Evolutionary conservation across 140 eudicot genomes (phyloP), one percentile per base, ranked within the genome.

Genomic region (Erigeron philadelphicus): DNA sequence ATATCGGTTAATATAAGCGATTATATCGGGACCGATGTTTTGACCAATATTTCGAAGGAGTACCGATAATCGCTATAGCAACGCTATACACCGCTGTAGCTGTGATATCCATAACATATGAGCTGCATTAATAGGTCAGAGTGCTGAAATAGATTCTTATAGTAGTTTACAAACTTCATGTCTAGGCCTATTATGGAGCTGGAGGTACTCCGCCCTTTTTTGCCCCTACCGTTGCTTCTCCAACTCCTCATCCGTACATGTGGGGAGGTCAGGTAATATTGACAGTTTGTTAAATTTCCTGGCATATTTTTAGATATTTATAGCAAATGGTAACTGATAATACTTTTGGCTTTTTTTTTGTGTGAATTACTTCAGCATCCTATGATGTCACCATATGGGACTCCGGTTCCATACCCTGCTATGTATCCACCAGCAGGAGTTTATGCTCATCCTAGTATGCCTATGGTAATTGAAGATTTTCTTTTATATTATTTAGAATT

Each of bases 331-430:
- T 71, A 50, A 78, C 63, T 43, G 63, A 47, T 46, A 60, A 67
- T 13, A 57, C 42, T 66, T 78, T 41, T 67, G 35, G 43, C 49
- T 67, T 31, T 65, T 68, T 55, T 72, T 38, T 44, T 52, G 68
- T 56, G 55, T 52, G 72, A 64, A 61, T 60, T 57, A 17, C 63
- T 81, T 79, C 86, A 88, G 96, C 95, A 88, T 66, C 89, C 95
- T 65, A 61, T 84, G 67, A 91, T 88, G 87, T 79, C 95, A 63
- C 98, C 98, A 42, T 92, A 86, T 62, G 96, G 93, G 50, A 92
- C 87, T 44, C 98, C 98, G 16, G 87, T 88, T 73, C 95, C 90
- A 48, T 92, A 92, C 72, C 96, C 96, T 23, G 87, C 98, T 67
- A 9, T 88, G 23, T 88, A 88, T 79, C 89, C 91, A 66, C 92